Conservation (phyloP, 2,329 filamentous ascomycete genomes). For the Calycina herbarum region DNA sequence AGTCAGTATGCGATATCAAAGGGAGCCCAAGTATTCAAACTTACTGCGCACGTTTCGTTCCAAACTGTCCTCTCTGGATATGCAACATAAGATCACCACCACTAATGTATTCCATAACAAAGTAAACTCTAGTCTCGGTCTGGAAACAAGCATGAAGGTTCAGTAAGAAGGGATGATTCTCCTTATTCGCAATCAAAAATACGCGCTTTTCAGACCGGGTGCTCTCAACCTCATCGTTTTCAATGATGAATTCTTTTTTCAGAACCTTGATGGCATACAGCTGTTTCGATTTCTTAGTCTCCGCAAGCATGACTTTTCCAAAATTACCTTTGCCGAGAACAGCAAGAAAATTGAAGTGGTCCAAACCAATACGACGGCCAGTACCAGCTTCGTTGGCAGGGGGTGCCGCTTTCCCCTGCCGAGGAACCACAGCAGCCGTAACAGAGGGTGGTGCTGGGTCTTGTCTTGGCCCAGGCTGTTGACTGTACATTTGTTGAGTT, state of each 20-base stretch:
- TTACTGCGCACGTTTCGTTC: slow-evolving; percentile 92
- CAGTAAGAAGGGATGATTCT: slow-evolving; percentile 91
- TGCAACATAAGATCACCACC: slow-evolving; percentile 99
- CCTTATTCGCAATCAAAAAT: slow-evolving; percentile 94
- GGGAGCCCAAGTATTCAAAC: slow-evolving; percentile 39
- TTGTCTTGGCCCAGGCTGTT: slow-evolving; percentile 32
- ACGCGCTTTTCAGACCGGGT: slow-evolving; percentile 97
- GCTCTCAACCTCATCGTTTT: slow-evolving; percentile 98
- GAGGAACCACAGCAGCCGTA: slow-evolving; percentile 39
- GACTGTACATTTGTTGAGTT: slow-evolving; percentile 32
- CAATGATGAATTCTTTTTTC: slow-evolving; percentile 99
- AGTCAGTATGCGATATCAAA: slow-evolving; percentile 23
- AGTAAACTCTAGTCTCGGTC: slow-evolving; percentile 97
- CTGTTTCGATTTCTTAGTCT: slow-evolving; percentile 89
- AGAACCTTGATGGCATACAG: slow-evolving; percentile 98
- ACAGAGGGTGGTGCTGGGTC: slow-evolving; percentile 32
- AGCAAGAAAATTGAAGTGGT: slow-evolving; percentile 98
- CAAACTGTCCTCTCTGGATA: slow-evolving; percentile 95
- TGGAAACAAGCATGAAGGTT: slow-evolving; percentile 98
- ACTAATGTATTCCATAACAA: slow-evolving; percentile 99
- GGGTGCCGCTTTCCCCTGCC: slow-evolving; percentile 59
- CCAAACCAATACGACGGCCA: slow-evolving; percentile 84
- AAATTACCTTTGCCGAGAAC: slow-evolving; percentile 99
- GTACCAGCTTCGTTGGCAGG: slow-evolving; percentile 70
- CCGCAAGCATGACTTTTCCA: slow-evolving; percentile 98